These are phyloP conservation scores for Neoscytalidium dimidiatum DNA, from an alignment of 2,329 filamentous ascomycete species.

Conservation along the genomic window DNA sequence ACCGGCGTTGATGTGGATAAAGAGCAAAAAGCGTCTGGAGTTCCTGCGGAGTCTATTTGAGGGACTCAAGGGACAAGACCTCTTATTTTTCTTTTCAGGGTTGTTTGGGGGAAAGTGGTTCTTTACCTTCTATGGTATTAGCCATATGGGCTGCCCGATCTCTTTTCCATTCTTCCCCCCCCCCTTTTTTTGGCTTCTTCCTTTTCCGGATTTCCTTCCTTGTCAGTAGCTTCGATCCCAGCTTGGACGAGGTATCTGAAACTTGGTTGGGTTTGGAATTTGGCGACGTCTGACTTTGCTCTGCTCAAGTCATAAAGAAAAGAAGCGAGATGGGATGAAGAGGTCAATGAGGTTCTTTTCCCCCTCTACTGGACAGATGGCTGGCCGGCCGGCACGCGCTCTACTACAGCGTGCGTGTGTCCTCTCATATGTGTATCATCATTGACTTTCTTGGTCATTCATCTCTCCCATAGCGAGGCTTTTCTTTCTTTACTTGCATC, in stretches of 20 bases:
- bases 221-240: background rate
- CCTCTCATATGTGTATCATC: conserved; percentile 1
- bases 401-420: background rate
- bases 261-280: background rate
- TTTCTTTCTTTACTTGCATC: background rate
- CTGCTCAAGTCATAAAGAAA: background rate
- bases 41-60: conserved; percentile 1
- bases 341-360: background rate
- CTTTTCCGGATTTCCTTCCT: background rate
- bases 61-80: background rate
- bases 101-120: background rate
- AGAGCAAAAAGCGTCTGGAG: conserved; percentile 16
- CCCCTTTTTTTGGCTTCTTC: background rate
- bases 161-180: background rate
- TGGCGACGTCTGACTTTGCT: background rate
- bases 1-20: conserved; percentile 12
- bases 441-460: conserved; percentile 1
- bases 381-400: background rate
- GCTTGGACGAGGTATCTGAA: background rate
- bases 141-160: background rate
- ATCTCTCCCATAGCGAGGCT: conserved; percentile 6
- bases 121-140: background rate
- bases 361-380: background rate
- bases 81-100: background rate
- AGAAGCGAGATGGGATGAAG: background rate